A percentile compares a stretch with the other conserved stretches of the same genome.
Evolutionary conservation across 2,329 filamentous ascomycete species (phyloP).

Genomic region (Juglanconis oblonga): DNA sequence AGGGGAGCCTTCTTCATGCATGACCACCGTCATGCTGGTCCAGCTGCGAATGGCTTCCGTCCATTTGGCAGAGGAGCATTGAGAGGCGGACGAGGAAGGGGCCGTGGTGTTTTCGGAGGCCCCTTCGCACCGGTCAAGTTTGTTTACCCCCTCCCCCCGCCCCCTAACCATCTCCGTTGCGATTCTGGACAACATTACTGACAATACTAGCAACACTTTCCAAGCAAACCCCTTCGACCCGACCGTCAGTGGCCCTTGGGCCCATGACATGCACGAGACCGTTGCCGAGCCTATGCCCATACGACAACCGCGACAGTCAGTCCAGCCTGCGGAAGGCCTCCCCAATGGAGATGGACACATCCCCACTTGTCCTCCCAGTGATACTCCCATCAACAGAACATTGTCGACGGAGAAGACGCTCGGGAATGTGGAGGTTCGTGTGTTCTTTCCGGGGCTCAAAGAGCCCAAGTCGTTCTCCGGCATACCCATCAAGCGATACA

Average conservation of each 20-base stretch:
- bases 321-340: slow-evolving; percentile 44
- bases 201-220: slow-evolving; percentile 33
- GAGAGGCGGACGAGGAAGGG: slow-evolving; percentile 58
- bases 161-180: background rate
- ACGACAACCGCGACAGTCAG: slow-evolving; percentile 39
- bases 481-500: slow-evolving; percentile 85
- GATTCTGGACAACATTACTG: background rate
- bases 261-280: slow-evolving; percentile 89
- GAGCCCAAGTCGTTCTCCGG: slow-evolving; percentile 68
- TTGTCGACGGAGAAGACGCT: slow-evolving; percentile 82
- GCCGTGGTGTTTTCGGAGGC: slow-evolving; percentile 49
- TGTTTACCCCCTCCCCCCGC: slow-evolving; percentile 30
- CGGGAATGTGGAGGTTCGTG: slow-evolving; percentile 80
- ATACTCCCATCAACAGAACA: slow-evolving; percentile 66
- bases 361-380: slow-evolving; percentile 55
- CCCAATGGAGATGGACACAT: slow-evolving; percentile 55
- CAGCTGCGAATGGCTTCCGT: slow-evolving; percentile 73
- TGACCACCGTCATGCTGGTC: slow-evolving; percentile 79
- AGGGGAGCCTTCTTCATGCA: slow-evolving; percentile 96
- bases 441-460: slow-evolving; percentile 75
- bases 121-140: slow-evolving; percentile 63
- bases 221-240: slow-evolving; percentile 52
- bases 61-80: slow-evolving; percentile 58
- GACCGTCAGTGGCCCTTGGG: slow-evolving; percentile 74
- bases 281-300: slow-evolving; percentile 45